These are phyloP conservation scores for Taxillus chinensis DNA, from an alignment of 164 flowering plant genomes.

Conservation along the genomic window DNA sequence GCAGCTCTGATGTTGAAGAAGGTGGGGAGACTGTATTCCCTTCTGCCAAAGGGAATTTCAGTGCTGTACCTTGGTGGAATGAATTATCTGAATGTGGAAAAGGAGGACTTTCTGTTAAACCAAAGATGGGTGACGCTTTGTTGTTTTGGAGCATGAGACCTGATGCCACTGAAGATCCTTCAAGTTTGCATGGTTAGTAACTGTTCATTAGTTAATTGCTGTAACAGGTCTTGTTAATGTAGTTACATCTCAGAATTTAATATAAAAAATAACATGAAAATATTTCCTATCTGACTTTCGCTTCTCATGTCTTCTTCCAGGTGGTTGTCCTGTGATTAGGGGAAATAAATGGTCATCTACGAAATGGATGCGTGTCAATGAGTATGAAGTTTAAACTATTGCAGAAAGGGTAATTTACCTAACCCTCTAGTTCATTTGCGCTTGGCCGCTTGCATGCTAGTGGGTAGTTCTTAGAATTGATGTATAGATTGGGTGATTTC, in stretches of 20 bases:
- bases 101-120: constrained; percentile 54
- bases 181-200: constrained; percentile 59
- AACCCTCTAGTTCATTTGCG: not conserved
- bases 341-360: constrained; percentile 96
- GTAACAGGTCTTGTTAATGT: not conserved
- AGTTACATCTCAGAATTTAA: too few relatives aligned
- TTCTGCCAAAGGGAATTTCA: constrained; percentile 49
- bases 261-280: too few relatives aligned
- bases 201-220: not conserved
- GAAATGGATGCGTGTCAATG: constrained; percentile 80
- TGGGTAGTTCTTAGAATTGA: too few relatives aligned
- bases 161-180: constrained; percentile 51
- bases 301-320: constrained; percentile 25
- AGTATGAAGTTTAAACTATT: constrained; percentile 42
- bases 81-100: constrained; percentile 66
- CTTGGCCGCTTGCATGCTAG: too few relatives aligned
- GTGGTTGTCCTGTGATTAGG: constrained; percentile 85
- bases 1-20: constrained; percentile 80
- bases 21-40: constrained; percentile 94
- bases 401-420: constrained; percentile 14
- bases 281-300: not conserved
- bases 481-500: too few relatives aligned
- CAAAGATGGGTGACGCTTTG: constrained; percentile 68
- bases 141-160: constrained; percentile 79
- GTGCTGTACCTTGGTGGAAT: constrained; percentile 62